These are phyloP conservation scores for Hippophae rhamnoides DNA, from an alignment of 306 rosid species.

Conservation along the genomic window DNA sequence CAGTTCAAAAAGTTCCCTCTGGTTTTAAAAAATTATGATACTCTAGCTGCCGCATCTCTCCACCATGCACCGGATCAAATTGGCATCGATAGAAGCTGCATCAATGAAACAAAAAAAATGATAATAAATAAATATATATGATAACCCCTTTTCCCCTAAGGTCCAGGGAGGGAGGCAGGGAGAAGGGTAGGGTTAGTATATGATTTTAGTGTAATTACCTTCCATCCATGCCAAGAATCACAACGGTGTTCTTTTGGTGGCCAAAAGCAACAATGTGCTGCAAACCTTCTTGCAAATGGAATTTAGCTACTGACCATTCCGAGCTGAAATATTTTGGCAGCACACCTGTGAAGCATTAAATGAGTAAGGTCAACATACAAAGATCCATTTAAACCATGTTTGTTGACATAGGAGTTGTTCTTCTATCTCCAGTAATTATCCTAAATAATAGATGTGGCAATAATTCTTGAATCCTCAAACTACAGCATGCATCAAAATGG, in stretches of 20 bases:
- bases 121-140: slow-evolving; percentile 1
- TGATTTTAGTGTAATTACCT: slow-evolving; percentile 31
- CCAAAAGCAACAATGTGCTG: slow-evolving; percentile 62
- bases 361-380: background rate
- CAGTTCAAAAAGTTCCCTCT: slow-evolving; percentile 40
- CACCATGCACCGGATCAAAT: slow-evolving; percentile 56
- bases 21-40: slow-evolving; percentile 61
- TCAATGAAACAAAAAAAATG: slow-evolving; percentile 10
- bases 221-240: slow-evolving; percentile 84
- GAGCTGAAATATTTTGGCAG: slow-evolving; percentile 61
- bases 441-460: too few relatives aligned
- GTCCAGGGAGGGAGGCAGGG: too few relatives aligned
- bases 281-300: slow-evolving; percentile 54
- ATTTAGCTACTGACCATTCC: slow-evolving; percentile 74
- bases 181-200: background rate
- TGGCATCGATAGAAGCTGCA: slow-evolving; percentile 79
- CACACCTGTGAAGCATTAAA: slow-evolving; percentile 29
- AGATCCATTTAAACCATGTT: background rate
- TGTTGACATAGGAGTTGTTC: too few relatives aligned
- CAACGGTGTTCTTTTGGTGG: slow-evolving; percentile 60
- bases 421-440: too few relatives aligned
- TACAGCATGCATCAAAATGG: too few relatives aligned
- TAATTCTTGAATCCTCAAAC: too few relatives aligned
- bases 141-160: too few relatives aligned
- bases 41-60: slow-evolving; percentile 78